Base-by-base conservation (phyloP, 805 yeast genomes). In the Blastobotrys peoriensis region DNA sequence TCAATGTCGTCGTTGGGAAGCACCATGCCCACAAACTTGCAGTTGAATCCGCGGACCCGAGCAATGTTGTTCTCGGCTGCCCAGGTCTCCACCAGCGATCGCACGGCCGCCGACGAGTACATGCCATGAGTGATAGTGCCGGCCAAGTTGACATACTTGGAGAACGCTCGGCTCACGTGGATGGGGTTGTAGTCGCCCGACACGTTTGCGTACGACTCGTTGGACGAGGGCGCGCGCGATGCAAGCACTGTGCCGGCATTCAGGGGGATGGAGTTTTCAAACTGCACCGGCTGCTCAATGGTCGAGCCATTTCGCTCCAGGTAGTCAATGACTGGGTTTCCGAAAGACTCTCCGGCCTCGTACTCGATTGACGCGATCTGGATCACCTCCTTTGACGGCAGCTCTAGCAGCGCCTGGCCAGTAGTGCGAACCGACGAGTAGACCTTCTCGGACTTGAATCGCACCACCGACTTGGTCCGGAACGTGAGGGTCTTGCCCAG, bases 81-180 rank as follows among this genome's bases (percentile, higher is more conserved):
- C 87, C 96, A 89, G 66, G 86, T 85, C 72, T 93, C 99, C 56
- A 93, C 96, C 63, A 88, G 76, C 27, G 94, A 79, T 73, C 98
- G 83, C 56, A 89, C 91, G 51, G 95, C 77, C 50, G 97, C 98
- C 62, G 95, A 85, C 17, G 97, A 86, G 76, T 79, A 94, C 99
- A 93, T 94, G 65, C 99, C 99, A 62, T 94, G 98, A 30, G 98
- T 93, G 60, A 93, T 93, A 33, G 98, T 93, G 55, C 98, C 98
- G 48, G 96, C 96, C 61, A 93, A 75, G 60, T 80, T 80, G 37
- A 96, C 98, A 64, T 93, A 93, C 51, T 80, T 75, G 45, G 98
- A 89, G 68, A 93, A 93, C 41, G 87, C 93, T 63, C 95, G 83
- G 28, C 95, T 85, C 49, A 94, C 98, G 65, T 93, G 99, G 59